Percentiles rank a stretch among this genome's conserved stretches.
These are phyloP conservation scores for Tetrahymena borealis DNA, from an alignment of 73 alveolate species.

Conservation along the genomic window DNA sequence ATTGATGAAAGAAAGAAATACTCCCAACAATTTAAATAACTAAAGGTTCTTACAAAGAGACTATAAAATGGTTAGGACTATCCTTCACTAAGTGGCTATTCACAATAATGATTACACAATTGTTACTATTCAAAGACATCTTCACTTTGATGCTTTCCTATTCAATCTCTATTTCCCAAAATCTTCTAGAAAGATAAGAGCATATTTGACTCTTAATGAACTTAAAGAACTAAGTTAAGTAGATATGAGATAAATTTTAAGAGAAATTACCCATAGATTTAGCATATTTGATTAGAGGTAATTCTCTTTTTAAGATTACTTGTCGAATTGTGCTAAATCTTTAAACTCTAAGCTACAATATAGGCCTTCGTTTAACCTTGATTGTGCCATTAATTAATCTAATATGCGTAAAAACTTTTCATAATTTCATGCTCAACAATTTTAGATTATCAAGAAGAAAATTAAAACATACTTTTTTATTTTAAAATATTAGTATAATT, in stretches of 20 bases:
- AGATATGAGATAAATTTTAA: neutral
- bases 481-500: neutral
- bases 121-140: neutral
- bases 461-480: neutral
- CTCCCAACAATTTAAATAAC: neutral
- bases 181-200: neutral
- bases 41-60: neutral
- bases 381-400: neutral
- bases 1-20: neutral
- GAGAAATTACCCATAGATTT: neutral
- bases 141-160: neutral
- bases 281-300: neutral
- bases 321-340: neutral
- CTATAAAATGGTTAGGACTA: neutral
- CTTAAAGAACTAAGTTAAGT: neutral
- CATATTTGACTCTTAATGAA: neutral
- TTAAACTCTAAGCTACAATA: neutral
- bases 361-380: neutral
- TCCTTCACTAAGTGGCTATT: neutral
- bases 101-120: neutral
- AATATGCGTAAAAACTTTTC: neutral
- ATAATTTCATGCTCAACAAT: neutral
- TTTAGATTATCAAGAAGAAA: neutral
- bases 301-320: neutral
- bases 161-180: neutral